A percentile compares a stretch with the other conserved stretches of the same genome.
phyloP scores from a whole-genome alignment of 2,329 filamentous ascomycete genomes.

The Endocalyx cinctus region DNA sequence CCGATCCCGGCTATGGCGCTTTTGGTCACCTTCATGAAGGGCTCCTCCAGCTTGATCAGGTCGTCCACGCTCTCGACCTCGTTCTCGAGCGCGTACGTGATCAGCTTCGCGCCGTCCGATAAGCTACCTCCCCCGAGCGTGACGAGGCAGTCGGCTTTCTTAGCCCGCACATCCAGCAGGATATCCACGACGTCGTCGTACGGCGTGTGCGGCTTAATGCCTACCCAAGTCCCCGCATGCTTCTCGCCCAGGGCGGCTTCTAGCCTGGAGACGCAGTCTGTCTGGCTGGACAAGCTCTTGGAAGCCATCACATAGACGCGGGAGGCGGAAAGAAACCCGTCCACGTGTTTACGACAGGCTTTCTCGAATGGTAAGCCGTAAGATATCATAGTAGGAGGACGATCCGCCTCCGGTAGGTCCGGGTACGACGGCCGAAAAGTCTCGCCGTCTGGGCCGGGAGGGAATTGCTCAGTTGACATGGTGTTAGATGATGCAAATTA shows the following conservation, averaged over 20 bases:
- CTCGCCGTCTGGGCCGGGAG: constrained; percentile 13
- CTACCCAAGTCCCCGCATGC: constrained; percentile 41
- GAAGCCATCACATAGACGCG: constrained; percentile 49
- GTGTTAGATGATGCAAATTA: no score
- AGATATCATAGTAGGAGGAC: no score
- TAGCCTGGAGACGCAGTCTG: constrained; percentile 38
- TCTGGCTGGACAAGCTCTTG: constrained; percentile 41
- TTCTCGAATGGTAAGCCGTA: constrained; percentile 42
- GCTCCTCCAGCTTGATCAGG: no score
- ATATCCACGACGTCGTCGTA: constrained; percentile 49
- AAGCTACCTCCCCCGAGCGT: constrained; percentile 52
- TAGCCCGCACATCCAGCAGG: constrained; percentile 32
- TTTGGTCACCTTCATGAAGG: no score
- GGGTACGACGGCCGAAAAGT: constrained; percentile 17
- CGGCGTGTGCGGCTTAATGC: constrained; percentile 50
- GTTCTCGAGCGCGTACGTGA: no score
- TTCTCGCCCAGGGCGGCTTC: constrained; percentile 33
- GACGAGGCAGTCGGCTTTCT: constrained; percentile 43
- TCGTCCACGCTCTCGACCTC: no score
- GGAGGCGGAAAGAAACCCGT: constrained; percentile 37
- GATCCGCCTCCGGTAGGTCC: constrained; percentile 10
- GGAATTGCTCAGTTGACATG: not conserved
- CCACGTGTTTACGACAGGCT: constrained; percentile 39
- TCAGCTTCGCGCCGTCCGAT: constrained; percentile 52
- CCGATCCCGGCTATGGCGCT: no score